Evolutionary conservation across 805 yeast species (phyloP).

Genomic region (Novakomyces olei): DNA sequence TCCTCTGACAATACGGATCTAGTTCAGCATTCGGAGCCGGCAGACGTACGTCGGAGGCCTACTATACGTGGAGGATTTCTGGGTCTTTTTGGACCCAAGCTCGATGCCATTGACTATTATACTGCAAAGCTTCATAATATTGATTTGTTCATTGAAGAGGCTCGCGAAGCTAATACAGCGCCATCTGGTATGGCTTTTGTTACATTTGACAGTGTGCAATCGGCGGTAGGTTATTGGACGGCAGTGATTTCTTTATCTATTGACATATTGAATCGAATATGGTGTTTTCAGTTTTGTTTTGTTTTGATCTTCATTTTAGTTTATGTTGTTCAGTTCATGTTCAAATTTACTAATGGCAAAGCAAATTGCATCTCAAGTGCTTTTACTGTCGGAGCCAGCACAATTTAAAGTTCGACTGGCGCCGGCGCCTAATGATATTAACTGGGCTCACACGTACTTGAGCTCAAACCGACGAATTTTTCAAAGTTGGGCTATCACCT

Average conservation of each 20-base stretch:
- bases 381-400: no score
- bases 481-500: conserved; percentile 41
- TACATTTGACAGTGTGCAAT: conserved; percentile 85
- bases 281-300: no score
- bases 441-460: conserved; percentile 77
- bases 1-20: background rate
- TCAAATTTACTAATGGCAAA: no score
- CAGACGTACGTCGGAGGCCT: conserved; percentile 27
- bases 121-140: conserved; percentile 43
- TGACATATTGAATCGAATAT: no score
- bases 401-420: no score
- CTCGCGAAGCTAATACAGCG: conserved; percentile 46
- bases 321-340: no score
- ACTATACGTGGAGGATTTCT: conserved; percentile 33
- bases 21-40: background rate
- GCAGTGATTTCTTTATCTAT: no score
- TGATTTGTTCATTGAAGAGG: conserved; percentile 45
- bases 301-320: no score
- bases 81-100: conserved; percentile 42
- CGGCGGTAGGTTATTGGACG: no score
- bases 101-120: conserved; percentile 64
- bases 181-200: conserved; percentile 83
- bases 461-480: conserved; percentile 49
- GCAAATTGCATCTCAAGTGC: no score
- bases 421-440: conserved; percentile 88